Percentiles rank a stretch among this genome's conserved stretches.
These are phyloP conservation scores for Cryptococcus amylolentus DNA, from an alignment of 1,284 basidiomycete species.

Conservation along the genomic window DNA sequence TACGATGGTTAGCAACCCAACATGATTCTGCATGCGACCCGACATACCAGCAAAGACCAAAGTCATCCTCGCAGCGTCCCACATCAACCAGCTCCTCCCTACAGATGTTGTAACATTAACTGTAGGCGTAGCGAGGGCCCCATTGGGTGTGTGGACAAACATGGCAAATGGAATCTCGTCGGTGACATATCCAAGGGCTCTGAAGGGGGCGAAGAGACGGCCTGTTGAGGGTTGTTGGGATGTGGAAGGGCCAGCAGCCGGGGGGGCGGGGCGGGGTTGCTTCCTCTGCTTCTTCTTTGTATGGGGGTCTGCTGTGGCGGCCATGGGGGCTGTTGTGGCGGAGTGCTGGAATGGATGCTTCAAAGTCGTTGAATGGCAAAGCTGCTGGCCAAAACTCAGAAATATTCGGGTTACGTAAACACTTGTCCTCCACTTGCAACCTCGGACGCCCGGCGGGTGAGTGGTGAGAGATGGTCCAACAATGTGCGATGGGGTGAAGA, in stretches of 20 bases:
- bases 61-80: slow-evolving; percentile 91
- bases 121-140: slow-evolving; percentile 73
- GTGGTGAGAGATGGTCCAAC: too few species aligned
- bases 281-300: slow-evolving; percentile 13
- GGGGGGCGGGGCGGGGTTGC: slow-evolving; percentile 5
- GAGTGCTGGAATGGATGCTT: too few species aligned
- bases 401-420: too few species aligned
- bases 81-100: slow-evolving; percentile 89
- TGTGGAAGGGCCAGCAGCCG: slow-evolving; percentile 20
- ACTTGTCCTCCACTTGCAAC: too few species aligned
- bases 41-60: slow-evolving; percentile 85
- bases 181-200: slow-evolving; percentile 87
- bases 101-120: slow-evolving; percentile 83
- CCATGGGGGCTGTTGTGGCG: background rate
- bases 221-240: slow-evolving; percentile 1
- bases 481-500: too few species aligned
- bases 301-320: background rate
- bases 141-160: slow-evolving; percentile 81
- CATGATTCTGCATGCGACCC: background rate
- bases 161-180: slow-evolving; percentile 87
- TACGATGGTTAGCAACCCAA: slow-evolving; percentile 40
- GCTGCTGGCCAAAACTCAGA: too few species aligned
- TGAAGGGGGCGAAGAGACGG: slow-evolving; percentile 84
- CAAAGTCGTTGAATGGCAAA: too few species aligned
- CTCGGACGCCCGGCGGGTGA: too few species aligned